Conservation (phyloP, 2,329 filamentous ascomycete genomes). For the Sphaceloma murrayae region DNA sequence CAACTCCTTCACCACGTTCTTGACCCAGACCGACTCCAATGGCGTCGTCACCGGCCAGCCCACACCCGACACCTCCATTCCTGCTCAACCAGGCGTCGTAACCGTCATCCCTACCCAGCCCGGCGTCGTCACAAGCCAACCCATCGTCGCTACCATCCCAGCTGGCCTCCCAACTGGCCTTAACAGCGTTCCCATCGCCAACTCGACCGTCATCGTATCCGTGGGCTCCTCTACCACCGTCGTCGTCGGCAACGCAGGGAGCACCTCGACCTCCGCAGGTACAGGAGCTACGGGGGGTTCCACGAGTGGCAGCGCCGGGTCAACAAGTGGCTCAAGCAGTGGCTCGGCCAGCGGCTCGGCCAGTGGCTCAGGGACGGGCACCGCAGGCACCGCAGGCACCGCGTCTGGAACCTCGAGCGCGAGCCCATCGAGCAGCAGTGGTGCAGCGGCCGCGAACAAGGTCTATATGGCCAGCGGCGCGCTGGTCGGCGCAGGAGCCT, state of each 20-base stretch:
- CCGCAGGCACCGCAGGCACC: conserved; percentile 17
- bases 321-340: background rate
- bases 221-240: conserved; percentile 28
- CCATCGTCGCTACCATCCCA: conserved; percentile 35
- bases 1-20: conserved; percentile 37
- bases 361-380: conserved; percentile 17
- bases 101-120: conserved; percentile 33
- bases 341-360: conserved; percentile 18
- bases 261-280: conserved; percentile 20
- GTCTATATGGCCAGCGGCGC: conserved; percentile 28
- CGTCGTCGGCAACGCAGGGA: conserved; percentile 23
- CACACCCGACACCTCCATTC: too few species aligned
- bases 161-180: conserved; percentile 32
- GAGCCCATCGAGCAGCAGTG: conserved; percentile 18
- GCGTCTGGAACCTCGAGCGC: conserved; percentile 24
- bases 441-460: conserved; percentile 23
- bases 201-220: conserved; percentile 27
- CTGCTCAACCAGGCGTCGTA: conserved; percentile 28
- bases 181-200: conserved; percentile 26
- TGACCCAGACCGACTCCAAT: conserved; percentile 40
- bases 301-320: conserved; percentile 18
- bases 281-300: conserved; percentile 16
- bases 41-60: conserved; percentile 45
- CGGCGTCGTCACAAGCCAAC: conserved; percentile 29
- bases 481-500: conserved; percentile 30